A percentile compares a stretch with the other conserved stretches of the same genome.
Conservation (phyloP, 352 stramenopile species). For the Pythium rhizo-oryzae region DNA sequence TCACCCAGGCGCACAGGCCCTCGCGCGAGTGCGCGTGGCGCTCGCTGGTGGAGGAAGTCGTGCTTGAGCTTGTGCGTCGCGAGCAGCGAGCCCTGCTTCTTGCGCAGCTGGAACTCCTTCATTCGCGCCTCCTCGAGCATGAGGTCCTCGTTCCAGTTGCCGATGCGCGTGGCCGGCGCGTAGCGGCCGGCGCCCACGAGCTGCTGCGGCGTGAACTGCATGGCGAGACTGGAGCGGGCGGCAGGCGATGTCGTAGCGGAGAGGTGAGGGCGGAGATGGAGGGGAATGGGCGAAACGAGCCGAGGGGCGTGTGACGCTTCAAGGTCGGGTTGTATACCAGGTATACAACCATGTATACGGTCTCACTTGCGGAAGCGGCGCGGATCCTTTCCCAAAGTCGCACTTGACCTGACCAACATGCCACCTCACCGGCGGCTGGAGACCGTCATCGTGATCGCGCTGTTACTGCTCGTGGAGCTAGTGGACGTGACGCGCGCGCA, state of each 20-base stretch:
- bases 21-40: conserved; percentile 44
- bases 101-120: conserved; percentile 84
- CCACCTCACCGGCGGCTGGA: too few species aligned
- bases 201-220: conserved; percentile 92
- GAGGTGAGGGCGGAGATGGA: not conserved
- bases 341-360: conserved; percentile 6
- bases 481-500: conserved; percentile 34
- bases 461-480: not conserved
- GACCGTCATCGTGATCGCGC: not conserved
- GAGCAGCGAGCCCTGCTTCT: conserved; percentile 78
- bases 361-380: not conserved
- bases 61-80: conserved; percentile 80
- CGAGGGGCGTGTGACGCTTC: not conserved
- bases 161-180: conserved; percentile 76
- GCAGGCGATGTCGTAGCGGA: not conserved
- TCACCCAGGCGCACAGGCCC: conserved; percentile 54
- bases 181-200: conserved; percentile 85
- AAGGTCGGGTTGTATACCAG: not conserved
- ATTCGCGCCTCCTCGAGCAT: conserved; percentile 87
- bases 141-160: conserved; percentile 91
- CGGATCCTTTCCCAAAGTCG: not conserved
- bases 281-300: too few species aligned
- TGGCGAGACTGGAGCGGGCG: too few species aligned
- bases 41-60: conserved; percentile 72
- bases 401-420: not conserved